Percentiles rank a stretch among this genome's conserved stretches.
Evolutionary conservation across 208 protist species (phyloP).

Genomic region (Wallacemonas sp.): DNA sequence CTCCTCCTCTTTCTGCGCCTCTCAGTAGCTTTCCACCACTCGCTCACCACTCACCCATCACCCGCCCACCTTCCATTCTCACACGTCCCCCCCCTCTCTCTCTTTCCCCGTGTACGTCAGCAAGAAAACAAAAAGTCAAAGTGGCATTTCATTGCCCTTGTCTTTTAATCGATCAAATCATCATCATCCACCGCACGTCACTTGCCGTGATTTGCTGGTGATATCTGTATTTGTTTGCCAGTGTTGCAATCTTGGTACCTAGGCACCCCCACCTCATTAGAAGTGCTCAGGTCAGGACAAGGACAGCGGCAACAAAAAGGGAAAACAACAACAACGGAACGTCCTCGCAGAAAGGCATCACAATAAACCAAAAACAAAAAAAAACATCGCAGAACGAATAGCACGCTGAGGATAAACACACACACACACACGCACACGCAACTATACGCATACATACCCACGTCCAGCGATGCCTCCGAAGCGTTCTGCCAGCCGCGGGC

Average conservation of each 20-base stretch:
- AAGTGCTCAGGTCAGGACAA: neutral
- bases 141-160: neutral
- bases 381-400: neutral
- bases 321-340: neutral
- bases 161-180: constrained; percentile 15
- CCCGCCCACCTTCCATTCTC: constrained; percentile 17
- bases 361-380: neutral
- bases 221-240: too few species aligned
- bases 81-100: constrained; percentile 4
- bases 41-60: too few species aligned
- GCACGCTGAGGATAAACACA: neutral
- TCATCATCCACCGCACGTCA: constrained; percentile 1
- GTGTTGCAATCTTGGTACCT: too few species aligned
- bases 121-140: neutral
- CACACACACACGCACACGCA: constrained; percentile 4
- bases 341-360: neutral
- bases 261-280: too few species aligned
- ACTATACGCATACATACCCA: neutral
- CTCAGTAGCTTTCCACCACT: too few species aligned
- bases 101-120: neutral
- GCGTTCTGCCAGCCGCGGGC: constrained; percentile 34
- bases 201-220: neutral
- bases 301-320: neutral
- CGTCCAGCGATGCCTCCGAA: constrained; percentile 39
- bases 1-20: too few species aligned